A percentile compares a stretch with the other conserved stretches of the same genome.
Conservation (phyloP, 2,329 filamentous ascomycete species). For the Aphanoascus verrucosus region DNA sequence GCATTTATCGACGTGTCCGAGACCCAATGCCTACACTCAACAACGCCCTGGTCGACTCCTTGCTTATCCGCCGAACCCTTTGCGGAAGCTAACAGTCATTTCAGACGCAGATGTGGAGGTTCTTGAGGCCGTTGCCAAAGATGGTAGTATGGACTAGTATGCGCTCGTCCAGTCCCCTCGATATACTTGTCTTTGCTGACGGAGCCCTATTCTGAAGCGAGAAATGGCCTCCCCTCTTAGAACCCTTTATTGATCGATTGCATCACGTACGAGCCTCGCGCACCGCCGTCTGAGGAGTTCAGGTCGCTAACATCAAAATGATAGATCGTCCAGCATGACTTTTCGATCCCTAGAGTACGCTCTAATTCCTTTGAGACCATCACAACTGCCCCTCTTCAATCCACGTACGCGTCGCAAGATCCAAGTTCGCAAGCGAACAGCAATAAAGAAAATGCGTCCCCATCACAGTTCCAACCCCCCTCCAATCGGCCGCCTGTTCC, state of each 20-base stretch:
- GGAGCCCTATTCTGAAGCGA: conserved; percentile 39
- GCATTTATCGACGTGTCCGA: too few relatives aligned
- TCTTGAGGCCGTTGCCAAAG: conserved; percentile 46
- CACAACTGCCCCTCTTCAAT: conserved; percentile 20
- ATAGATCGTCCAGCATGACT: conserved; percentile 65
- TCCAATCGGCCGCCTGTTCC: conserved; percentile 31
- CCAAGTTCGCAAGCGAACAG: conserved; percentile 25
- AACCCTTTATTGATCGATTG: conserved; percentile 55
- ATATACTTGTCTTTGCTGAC: conserved; percentile 23
- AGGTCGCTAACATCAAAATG: not conserved
- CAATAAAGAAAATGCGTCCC: conserved; percentile 30
- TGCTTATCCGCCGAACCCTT: too few relatives aligned
- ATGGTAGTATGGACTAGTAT: conserved; percentile 51
- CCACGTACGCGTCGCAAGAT: conserved; percentile 21
- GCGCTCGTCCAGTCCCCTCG: conserved; percentile 17
- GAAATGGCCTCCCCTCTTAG: conserved; percentile 58
- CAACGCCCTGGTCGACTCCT: too few relatives aligned
- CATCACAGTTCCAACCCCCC: conserved; percentile 24
- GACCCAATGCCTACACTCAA: too few relatives aligned
- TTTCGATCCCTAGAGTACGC: conserved; percentile 56
- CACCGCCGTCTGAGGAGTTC: not conserved
- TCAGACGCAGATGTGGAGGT: conserved; percentile 39
- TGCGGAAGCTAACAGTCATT: conserved; percentile 21
- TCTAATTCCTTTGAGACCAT: conserved; percentile 28
- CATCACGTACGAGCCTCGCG: conserved; percentile 44